Evolutionary conservation across 1,284 basidiomycete genomes (phyloP), one percentile per base, ranked within the genome.

Genomic region (Ustilago cynodontis): DNA sequence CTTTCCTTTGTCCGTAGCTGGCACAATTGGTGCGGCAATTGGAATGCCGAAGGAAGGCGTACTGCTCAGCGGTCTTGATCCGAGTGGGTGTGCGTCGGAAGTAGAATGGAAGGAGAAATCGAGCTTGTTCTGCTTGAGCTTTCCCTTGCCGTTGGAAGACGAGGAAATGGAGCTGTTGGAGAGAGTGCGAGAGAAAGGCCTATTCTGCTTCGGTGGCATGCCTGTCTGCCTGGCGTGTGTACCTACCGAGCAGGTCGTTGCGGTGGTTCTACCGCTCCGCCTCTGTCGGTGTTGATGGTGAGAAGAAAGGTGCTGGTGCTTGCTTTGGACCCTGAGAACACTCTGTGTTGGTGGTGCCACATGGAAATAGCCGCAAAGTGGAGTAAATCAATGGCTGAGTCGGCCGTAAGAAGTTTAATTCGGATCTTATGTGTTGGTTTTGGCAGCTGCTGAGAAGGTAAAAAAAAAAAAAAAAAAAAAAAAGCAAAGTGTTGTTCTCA

Each of bases 51-150:
- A 73, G 2, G 75, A 68, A 41, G 68, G 71, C 1, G 72, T 78
- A 29, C 37, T 52, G 47, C 67, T 75, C 16, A 75, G 54, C 18
- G 60, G 26, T 11, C 41, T 43, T 3, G 59, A n/a, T 1, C 41
- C 22, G 5, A 58, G 39, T 16, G 6, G 13, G 37, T 11, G 18
- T 16, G 37, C 37, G 37, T 39, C 14, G 8, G 64, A 50, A 22
- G 57, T 33, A 18, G 73, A 78, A 49, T 69, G 64, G 8, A 78
- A 70, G 1, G 67, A 66, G 47, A 78, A 78, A 54, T 69, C 68
- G 51, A 78, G 76, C 53, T 70, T 78, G 61, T 71, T 69, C 59
- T 78, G 76, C 33, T 69, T 78, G 53, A 63, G 63, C 49, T 70
- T 77, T 28, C 24, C 24, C 31, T 61, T 67, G 28, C 52, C 47